These are phyloP conservation scores for Barbarea vulgaris DNA, from an alignment of 345 rosid genomes.

Conservation along the genomic window DNA sequence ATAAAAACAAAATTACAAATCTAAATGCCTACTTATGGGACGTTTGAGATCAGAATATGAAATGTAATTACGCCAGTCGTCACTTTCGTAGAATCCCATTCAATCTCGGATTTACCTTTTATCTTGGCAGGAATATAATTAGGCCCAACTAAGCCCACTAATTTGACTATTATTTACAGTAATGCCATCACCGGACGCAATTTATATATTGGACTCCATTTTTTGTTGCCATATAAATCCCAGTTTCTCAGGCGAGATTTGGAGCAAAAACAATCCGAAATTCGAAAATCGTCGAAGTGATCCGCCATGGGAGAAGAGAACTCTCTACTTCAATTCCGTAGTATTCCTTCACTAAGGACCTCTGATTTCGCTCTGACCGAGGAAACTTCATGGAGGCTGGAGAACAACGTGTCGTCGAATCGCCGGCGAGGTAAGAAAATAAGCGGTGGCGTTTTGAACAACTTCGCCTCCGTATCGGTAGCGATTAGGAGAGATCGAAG, in stretches of 20 bases:
- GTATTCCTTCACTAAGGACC: slow-evolving; percentile 49
- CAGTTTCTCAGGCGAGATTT: slow-evolving; percentile 19
- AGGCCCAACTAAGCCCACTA: slow-evolving; percentile 40
- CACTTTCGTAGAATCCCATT: neutral
- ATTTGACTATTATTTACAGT: slow-evolving; percentile 9
- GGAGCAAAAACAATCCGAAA: neutral
- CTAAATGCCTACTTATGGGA: neutral
- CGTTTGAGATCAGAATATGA: neutral
- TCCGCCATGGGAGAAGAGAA: slow-evolving; percentile 57
- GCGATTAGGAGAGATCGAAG: slow-evolving; percentile 23
- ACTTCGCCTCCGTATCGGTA: slow-evolving; percentile 36
- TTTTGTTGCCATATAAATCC: slow-evolving; percentile 16
- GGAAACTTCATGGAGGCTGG: slow-evolving; percentile 34
- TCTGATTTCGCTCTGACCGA: slow-evolving; percentile 41
- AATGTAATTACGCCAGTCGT: neutral
- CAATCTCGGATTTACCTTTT: neutral
- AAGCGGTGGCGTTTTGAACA: slow-evolving; percentile 10
- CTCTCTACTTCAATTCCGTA: slow-evolving; percentile 42
- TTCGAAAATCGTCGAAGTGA: neutral
- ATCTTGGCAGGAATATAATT: neutral
- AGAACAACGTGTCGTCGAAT: slow-evolving; percentile 33
- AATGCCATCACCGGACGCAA: slow-evolving; percentile 27
- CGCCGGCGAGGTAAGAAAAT: slow-evolving; percentile 5
- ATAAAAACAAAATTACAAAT: neutral
- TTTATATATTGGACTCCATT: slow-evolving; percentile 28